These are phyloP conservation scores for Biscogniauxia marginata DNA, from an alignment of 2,329 filamentous ascomycete species.

Conservation along the genomic window DNA sequence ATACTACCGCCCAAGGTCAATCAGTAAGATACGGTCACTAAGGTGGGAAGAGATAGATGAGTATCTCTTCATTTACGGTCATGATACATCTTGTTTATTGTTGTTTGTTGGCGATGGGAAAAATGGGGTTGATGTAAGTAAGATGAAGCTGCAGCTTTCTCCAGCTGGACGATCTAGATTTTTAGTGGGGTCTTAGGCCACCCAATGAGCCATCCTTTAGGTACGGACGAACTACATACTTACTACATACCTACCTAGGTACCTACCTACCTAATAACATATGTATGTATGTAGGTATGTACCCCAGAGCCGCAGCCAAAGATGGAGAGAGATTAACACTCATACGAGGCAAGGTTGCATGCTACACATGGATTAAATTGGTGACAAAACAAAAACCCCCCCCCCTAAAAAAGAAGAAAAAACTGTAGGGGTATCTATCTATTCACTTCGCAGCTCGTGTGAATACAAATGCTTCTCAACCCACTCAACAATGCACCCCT, in stretches of 20 bases:
- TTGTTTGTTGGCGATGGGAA: background rate
- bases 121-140: background rate
- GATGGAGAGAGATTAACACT: too few relatives aligned
- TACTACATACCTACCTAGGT: too few relatives aligned
- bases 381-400: too few relatives aligned
- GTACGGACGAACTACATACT: too few relatives aligned
- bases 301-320: too few relatives aligned
- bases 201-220: too few relatives aligned
- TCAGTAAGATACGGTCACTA: too few relatives aligned
- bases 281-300: too few relatives aligned
- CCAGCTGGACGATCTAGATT: background rate
- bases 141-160: background rate
- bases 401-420: background rate
- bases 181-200: background rate
- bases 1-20: too few relatives aligned
- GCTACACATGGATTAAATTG: too few relatives aligned
- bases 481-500: background rate
- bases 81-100: background rate
- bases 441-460: constrained; percentile 1
- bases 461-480: background rate
- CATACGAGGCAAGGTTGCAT: too few relatives aligned
- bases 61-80: background rate
- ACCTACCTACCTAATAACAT: too few relatives aligned
- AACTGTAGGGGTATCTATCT: constrained; percentile 3
- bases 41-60: background rate